These are phyloP conservation scores for Zalaria obscura DNA, from an alignment of 2,329 filamentous ascomycete species.

Conservation along the genomic window DNA sequence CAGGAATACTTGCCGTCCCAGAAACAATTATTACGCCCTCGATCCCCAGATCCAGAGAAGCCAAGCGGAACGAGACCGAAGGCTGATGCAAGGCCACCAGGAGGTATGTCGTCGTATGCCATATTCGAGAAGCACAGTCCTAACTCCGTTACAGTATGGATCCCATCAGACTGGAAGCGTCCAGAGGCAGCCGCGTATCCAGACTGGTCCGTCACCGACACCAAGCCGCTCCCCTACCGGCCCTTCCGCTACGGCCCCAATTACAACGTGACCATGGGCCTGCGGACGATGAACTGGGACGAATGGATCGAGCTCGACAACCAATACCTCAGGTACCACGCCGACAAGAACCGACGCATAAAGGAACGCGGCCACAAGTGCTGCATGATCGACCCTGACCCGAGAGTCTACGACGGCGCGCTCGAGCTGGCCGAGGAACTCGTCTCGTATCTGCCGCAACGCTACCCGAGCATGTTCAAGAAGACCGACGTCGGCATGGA, in stretches of 20 bases:
- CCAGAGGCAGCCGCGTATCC: constrained; percentile 49
- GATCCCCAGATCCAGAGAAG: constrained; percentile 33
- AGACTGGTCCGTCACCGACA: constrained; percentile 52
- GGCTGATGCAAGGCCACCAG: constrained; percentile 25
- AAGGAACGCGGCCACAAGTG: constrained; percentile 51
- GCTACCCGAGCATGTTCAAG: constrained; percentile 59
- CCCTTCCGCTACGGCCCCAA: constrained; percentile 66
- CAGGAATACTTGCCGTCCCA: background rate
- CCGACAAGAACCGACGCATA: constrained; percentile 56
- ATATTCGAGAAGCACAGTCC: background rate
- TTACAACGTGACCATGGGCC: constrained; percentile 64
- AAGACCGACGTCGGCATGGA: constrained; percentile 50
- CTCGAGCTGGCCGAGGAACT: constrained; percentile 67
- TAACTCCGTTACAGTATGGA: constrained; percentile 34
- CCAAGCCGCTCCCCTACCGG: constrained; percentile 62
- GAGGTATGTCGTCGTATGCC: constrained; percentile 24
- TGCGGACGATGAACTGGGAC: constrained; percentile 53
- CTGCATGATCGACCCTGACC: constrained; percentile 52
- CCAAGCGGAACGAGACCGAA: constrained; percentile 15
- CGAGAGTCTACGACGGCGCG: constrained; percentile 44
- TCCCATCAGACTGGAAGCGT: constrained; percentile 41
- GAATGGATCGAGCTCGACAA: constrained; percentile 82
- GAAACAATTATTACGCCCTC: constrained; percentile 3
- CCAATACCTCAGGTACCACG: constrained; percentile 59
- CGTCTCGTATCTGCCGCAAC: constrained; percentile 51